Percentiles rank a stretch among this genome's conserved stretches.
These are phyloP conservation scores for Multifurca ochricompacta DNA, from an alignment of 768 basidiomycete genomes.

Conservation along the genomic window DNA sequence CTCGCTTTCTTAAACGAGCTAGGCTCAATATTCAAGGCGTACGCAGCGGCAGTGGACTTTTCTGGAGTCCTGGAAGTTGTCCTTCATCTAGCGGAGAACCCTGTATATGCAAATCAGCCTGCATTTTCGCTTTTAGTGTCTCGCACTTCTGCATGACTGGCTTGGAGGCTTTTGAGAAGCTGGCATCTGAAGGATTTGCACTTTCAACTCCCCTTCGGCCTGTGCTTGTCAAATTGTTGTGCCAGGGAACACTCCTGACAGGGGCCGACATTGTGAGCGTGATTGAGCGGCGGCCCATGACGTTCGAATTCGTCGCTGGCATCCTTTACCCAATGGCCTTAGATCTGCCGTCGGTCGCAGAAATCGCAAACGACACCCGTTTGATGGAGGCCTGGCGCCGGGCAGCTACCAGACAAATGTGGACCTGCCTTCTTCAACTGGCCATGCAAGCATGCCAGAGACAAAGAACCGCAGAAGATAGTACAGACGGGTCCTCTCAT, in stretches of 20 bases:
- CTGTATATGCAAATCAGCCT: conserved; percentile 44
- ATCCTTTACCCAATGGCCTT: conserved; percentile 57
- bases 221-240: conserved; percentile 29
- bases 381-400: conserved; percentile 41
- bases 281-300: conserved; percentile 47
- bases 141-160: conserved; percentile 30
- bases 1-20: conserved; percentile 47
- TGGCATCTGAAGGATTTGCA: conserved; percentile 28
- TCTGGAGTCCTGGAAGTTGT: conserved; percentile 49
- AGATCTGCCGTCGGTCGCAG: conserved; percentile 42
- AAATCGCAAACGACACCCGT: conserved; percentile 35
- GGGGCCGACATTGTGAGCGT: conserved; percentile 47
- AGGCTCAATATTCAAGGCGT: conserved; percentile 45
- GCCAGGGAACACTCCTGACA: conserved; percentile 36
- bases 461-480: conserved; percentile 25
- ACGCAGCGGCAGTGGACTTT: conserved; percentile 46
- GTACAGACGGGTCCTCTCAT: conserved; percentile 19
- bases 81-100: conserved; percentile 35
- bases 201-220: conserved; percentile 27
- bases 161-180: conserved; percentile 30
- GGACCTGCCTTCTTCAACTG: conserved; percentile 57
- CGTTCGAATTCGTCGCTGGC: conserved; percentile 54
- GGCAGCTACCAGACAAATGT: conserved; percentile 40
- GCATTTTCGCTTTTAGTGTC: conserved; percentile 37
- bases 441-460: conserved; percentile 45